Base-by-base conservation (phyloP, 306 rosid species). In the Mucuna pruriens region DNA sequence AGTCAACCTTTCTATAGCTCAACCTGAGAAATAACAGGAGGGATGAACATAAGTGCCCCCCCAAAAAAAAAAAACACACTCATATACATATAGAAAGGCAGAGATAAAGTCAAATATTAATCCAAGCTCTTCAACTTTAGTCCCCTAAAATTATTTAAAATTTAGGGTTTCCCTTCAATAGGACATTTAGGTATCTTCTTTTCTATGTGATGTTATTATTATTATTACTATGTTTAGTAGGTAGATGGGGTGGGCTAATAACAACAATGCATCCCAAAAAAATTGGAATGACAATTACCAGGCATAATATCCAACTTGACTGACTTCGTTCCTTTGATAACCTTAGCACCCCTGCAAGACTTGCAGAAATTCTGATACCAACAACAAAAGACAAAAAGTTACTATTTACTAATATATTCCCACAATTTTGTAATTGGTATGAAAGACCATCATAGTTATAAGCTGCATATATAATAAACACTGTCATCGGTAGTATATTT, bases 321-420 rank as follows among this genome's bases (percentile, higher is more conserved):
- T 0, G 95, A 64, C 81, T 95, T 95, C 65, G 86, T 78, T 82
- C 92, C 93, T 85, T 42, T 85, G 70, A 85, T 72, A 60, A 95
- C 93, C 78, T 92, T 90, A 4, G 84, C 88, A 71, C 99, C 98
- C 76, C 82, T 85, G 85, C 99, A 95, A 26, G 97, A 84, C 76
- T 78, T 81, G 90, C 98, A 94, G 81, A 71, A 90, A 84, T 13
- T 79, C 90, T 87, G 86, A 54, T 29, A 75, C 75, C 64, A 60
- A 46, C 62, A 75, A 69, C 12, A 74, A 62, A 55, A 46, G 9
- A 82, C n/a, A 5, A n/a, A 40, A 79, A 71, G 8, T 70, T 26
- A 68, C 4, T 17, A 26, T 58, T 25, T 58, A 11, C 65, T 12
- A 74, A 76, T 19, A 33, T 71, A 55, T 73, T 25, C 46, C 6